A percentile compares a stretch with the other conserved stretches of the same genome.
Conservation (phyloP, 306 rosid genomes). For the Lathyrus oleraceus region DNA sequence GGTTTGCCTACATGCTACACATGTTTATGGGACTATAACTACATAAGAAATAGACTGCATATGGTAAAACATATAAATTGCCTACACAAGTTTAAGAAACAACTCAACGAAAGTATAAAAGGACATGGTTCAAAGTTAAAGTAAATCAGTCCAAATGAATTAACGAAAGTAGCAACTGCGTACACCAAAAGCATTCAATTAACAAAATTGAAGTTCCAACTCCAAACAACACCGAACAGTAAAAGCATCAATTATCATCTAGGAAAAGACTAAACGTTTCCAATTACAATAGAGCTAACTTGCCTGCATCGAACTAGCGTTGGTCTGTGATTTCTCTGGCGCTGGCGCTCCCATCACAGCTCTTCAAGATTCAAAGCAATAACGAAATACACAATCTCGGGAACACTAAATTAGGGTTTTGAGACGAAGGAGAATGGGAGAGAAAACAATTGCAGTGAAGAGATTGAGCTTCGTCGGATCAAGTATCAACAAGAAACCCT, state of each 20-base stretch:
- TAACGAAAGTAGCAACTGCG: slow-evolving; percentile 3
- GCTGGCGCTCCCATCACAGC: slow-evolving; percentile 85
- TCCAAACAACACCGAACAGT: background rate
- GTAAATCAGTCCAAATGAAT: slow-evolving; percentile 25
- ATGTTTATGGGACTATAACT: background rate
- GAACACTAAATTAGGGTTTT: slow-evolving; percentile 67
- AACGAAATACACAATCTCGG: slow-evolving; percentile 36
- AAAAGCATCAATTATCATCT: slow-evolving; percentile 27
- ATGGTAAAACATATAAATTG: background rate
- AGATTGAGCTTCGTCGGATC: slow-evolving; percentile 50
- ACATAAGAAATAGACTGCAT: background rate
- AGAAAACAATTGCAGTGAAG: slow-evolving; percentile 32
- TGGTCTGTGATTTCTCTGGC: slow-evolving; percentile 76
- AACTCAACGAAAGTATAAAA: background rate
- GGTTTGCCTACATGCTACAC: background rate
- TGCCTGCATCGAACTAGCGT: slow-evolving; percentile 91
- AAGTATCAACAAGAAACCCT: slow-evolving; percentile 74
- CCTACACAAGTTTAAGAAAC: slow-evolving; percentile 15
- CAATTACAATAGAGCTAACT: slow-evolving; percentile 39
- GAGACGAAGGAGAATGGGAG: slow-evolving; percentile 40
- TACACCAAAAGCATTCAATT: slow-evolving; percentile 1
- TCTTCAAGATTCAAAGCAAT: slow-evolving; percentile 39
- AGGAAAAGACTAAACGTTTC: slow-evolving; percentile 44
- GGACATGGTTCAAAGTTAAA: background rate
- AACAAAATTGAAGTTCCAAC: slow-evolving; percentile 37